phyloP scores from a whole-genome alignment of 2,329 filamentous ascomycete species.

The Waltergamsia citrina region DNA sequence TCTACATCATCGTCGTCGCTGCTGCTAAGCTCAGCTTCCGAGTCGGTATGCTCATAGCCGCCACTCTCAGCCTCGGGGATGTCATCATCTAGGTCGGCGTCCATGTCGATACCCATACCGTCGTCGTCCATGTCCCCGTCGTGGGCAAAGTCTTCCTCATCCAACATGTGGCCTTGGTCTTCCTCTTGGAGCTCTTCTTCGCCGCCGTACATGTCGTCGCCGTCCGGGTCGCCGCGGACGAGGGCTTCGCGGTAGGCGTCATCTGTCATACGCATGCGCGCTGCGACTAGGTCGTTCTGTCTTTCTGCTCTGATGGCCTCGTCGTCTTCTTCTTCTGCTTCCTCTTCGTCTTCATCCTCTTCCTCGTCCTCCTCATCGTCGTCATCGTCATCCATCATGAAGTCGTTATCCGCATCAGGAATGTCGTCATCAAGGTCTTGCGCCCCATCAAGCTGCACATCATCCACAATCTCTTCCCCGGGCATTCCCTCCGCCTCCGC shows the following conservation, averaged over 20 bases:
- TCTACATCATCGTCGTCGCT: slow-evolving; percentile 18
- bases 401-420: slow-evolving; percentile 52
- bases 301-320: slow-evolving; percentile 31
- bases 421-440: slow-evolving; percentile 37
- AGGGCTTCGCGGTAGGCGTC: slow-evolving; percentile 53
- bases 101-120: slow-evolving; percentile 44
- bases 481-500: slow-evolving; percentile 40
- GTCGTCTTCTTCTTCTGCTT: slow-evolving; percentile 30
- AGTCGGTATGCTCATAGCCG: slow-evolving; percentile 71
- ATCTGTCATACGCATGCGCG: slow-evolving; percentile 45
- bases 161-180: slow-evolving; percentile 47
- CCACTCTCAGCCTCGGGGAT: slow-evolving; percentile 50
- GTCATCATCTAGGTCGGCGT: slow-evolving; percentile 63
- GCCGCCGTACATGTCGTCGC: slow-evolving; percentile 39
- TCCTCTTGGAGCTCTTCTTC: slow-evolving; percentile 47
- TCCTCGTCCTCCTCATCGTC: slow-evolving; percentile 27
- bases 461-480: slow-evolving; percentile 39
- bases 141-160: slow-evolving; percentile 49
- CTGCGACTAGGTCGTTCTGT: slow-evolving; percentile 37
- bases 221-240: slow-evolving; percentile 37
- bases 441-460: slow-evolving; percentile 36
- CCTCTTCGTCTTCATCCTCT: slow-evolving; percentile 21
- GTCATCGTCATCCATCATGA: slow-evolving; percentile 33
- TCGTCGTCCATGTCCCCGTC: slow-evolving; percentile 15
- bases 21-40: slow-evolving; percentile 53